Percentiles rank a stretch among this genome's conserved stretches.
Conservation (phyloP, 345 rosid genomes). For the Salix dunnii region DNA sequence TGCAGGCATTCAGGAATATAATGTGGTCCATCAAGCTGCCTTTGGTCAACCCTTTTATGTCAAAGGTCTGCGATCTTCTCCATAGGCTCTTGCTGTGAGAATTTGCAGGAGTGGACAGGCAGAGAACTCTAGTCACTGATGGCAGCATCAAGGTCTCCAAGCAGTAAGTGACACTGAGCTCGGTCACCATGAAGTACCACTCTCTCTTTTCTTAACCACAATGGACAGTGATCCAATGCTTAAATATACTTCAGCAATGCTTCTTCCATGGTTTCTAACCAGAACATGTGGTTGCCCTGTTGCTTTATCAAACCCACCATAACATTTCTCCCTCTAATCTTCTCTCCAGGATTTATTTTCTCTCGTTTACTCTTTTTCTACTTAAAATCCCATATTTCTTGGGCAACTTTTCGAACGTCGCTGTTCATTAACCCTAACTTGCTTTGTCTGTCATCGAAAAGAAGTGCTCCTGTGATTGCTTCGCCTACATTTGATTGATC, state of each 20-base stretch:
- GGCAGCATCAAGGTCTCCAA: conserved; percentile 48
- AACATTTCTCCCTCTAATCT: no score
- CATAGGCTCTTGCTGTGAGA: conserved; percentile 74
- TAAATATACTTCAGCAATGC: no score
- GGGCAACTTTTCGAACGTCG: conserved; percentile 34
- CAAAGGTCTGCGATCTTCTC: conserved; percentile 87
- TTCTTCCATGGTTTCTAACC: no score
- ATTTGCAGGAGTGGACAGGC: conserved; percentile 38
- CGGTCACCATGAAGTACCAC: conserved; percentile 60
- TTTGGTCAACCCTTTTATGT: conserved; percentile 52
- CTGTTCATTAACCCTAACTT: conserved; percentile 45
- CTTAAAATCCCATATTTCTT: conserved; percentile 63
- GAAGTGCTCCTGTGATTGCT: conserved; percentile 43
- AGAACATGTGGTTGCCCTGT: no score
- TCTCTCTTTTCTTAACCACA: conserved; percentile 50
- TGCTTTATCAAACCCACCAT: no score
- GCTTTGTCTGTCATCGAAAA: conserved; percentile 55
- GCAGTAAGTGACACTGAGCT: conserved; percentile 67
- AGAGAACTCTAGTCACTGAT: conserved; percentile 75
- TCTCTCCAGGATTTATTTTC: no score
- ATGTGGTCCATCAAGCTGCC: conserved; percentile 77
- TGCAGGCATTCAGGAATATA: conserved; percentile 45
- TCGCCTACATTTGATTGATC: conserved; percentile 49
- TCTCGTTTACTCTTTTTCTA: no score
- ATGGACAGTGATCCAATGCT: conserved; percentile 49